Percentiles rank a stretch among this genome's conserved stretches.
Evolutionary conservation across 1,284 basidiomycete genomes (phyloP).

Genomic region (Neotropicomus parvogracilis): DNA sequence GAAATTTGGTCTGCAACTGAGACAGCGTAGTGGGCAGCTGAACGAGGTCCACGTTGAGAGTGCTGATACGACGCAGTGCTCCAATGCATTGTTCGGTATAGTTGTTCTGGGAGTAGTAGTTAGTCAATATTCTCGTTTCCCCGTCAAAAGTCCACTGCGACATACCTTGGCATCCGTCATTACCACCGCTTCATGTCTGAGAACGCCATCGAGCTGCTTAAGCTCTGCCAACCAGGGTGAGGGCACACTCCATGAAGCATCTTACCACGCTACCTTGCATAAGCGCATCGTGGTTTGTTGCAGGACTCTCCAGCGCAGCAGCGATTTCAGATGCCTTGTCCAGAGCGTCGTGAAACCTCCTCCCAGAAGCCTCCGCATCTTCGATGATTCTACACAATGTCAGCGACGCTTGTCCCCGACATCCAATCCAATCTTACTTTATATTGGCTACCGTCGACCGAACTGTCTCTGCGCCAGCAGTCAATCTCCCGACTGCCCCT

Average conservation of each 20-base stretch:
- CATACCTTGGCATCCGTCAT: constrained; percentile 60
- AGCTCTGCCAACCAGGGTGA: constrained; percentile 46
- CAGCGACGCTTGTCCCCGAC: neutral
- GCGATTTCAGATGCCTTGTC: constrained; percentile 55
- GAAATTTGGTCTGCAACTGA: constrained; percentile 64
- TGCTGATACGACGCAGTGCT: constrained; percentile 66
- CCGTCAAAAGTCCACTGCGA: neutral
- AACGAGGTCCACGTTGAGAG: constrained; percentile 73
- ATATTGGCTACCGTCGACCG: constrained; percentile 46
- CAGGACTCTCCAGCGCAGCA: constrained; percentile 53
- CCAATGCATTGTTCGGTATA: constrained; percentile 70
- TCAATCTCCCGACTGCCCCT: constrained; percentile 50
- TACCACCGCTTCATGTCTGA: constrained; percentile 57
- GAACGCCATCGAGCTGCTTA: constrained; percentile 53
- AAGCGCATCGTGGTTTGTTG: constrained; percentile 47
- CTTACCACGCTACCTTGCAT: constrained; percentile 48
- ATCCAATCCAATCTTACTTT: constrained; percentile 40
- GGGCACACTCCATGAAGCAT: neutral
- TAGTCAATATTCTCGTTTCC: neutral
- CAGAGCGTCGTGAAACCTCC: constrained; percentile 54
- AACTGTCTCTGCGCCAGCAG: constrained; percentile 57
- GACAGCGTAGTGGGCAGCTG: constrained; percentile 61
- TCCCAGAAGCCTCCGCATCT: constrained; percentile 52
- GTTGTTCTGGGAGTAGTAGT: constrained; percentile 55
- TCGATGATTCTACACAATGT: constrained; percentile 47